phyloP scores from a whole-genome alignment of 805 yeast genomes.

The Candida fluviatilis region DNA sequence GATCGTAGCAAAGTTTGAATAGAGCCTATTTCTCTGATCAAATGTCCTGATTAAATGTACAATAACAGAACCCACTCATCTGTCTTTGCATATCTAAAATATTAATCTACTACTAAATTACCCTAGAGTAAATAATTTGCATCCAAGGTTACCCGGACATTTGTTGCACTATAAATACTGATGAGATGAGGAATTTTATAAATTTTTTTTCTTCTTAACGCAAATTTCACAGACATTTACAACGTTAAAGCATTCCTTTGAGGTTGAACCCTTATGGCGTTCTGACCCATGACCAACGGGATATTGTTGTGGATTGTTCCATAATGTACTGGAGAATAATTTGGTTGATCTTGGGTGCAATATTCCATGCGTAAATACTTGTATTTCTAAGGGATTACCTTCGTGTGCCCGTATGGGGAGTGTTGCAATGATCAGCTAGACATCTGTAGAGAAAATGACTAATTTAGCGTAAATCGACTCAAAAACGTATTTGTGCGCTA shows the following conservation, averaged over 20 bases:
- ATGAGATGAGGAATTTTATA: conserved; percentile 4
- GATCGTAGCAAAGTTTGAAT: too few relatives aligned
- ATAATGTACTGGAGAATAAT: conserved; percentile 59
- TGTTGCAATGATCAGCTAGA: conserved; percentile 62
- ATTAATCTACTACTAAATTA: neutral
- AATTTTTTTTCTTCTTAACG: conserved; percentile 37
- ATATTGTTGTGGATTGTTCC: conserved; percentile 45
- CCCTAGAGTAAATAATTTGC: neutral
- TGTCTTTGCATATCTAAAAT: neutral
- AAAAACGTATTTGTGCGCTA: too few relatives aligned
- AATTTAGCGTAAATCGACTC: neutral
- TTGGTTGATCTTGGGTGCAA: conserved; percentile 72
- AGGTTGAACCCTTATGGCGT: conserved; percentile 66
- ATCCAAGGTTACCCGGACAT: conserved; percentile 18
- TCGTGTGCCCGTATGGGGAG: conserved; percentile 74
- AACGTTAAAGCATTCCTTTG: conserved; percentile 61
- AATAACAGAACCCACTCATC: too few relatives aligned
- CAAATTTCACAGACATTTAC: conserved; percentile 63
- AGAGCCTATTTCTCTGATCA: too few relatives aligned
- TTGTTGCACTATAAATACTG: conserved; percentile 11
- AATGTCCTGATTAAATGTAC: too few relatives aligned
- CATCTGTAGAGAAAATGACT: conserved; percentile 21
- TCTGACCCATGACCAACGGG: conserved; percentile 68
- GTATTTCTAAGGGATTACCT: conserved; percentile 63
- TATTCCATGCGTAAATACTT: conserved; percentile 50